These are phyloP conservation scores for Exophiala aquamarina DNA, from an alignment of 2,329 filamentous ascomycete genomes.

Conservation along the genomic window DNA sequence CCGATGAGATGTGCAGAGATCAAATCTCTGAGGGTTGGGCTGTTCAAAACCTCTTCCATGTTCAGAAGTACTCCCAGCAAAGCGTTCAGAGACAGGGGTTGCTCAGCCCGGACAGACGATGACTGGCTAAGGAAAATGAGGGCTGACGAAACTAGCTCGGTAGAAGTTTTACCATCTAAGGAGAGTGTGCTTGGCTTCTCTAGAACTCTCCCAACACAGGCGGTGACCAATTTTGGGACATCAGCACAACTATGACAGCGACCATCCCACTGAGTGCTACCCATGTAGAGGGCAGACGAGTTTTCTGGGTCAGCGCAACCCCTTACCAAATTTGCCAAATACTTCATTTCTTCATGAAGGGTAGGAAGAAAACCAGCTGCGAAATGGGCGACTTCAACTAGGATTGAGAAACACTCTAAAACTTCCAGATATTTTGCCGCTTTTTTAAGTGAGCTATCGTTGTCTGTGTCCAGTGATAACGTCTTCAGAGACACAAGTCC, in stretches of 20 bases:
- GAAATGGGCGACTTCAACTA: conserved; percentile 8
- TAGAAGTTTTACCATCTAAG: conserved; percentile 5
- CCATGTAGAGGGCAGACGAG: too few species aligned
- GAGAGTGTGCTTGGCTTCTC: conserved; percentile 9
- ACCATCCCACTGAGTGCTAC: conserved; percentile 12
- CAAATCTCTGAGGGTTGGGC: conserved; percentile 4
- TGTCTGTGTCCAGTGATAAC: background rate
- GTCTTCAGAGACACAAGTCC: conserved; percentile 13
- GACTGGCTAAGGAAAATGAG: conserved; percentile 1
- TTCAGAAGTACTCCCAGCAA: conserved; percentile 6
- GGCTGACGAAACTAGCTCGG: conserved; percentile 1
- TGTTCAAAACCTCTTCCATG: conserved; percentile 7
- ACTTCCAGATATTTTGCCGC: conserved; percentile 13
- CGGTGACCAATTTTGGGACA: conserved; percentile 7
- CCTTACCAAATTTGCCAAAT: conserved; percentile 9
- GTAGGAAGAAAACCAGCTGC: background rate
- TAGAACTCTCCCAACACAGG: conserved; percentile 18
- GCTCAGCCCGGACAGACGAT: background rate
- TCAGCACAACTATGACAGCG: conserved; percentile 6
- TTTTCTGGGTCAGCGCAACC: too few species aligned
- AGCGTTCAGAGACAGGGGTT: background rate
- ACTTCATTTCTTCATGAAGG: conserved; percentile 10
- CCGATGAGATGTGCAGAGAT: conserved; percentile 7
- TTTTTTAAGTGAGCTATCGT: background rate
- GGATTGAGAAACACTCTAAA: conserved; percentile 17